Evolutionary conservation across 305 asterid species (phyloP), one percentile per base, ranked within the genome.

Genomic region (Fraxinus sp.): DNA sequence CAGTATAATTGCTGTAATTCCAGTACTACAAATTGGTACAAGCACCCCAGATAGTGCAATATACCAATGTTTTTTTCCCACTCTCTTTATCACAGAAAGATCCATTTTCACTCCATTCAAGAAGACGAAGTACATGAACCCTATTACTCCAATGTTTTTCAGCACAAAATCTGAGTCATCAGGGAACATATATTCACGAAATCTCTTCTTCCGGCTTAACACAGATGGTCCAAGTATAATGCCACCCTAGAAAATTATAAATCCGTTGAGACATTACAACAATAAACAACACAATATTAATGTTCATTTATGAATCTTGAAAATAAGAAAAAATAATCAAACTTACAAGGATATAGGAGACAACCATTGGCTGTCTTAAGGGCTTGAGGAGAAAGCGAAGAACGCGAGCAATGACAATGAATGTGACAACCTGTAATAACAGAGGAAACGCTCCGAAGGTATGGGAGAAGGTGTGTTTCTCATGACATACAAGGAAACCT

Each of bases 111-210:
- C 93, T 7, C 97, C 98, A 32, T 88, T 85, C 22, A 95, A 16
- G 78, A 93, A 95, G 2, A 95, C 93, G 85, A 90, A 93, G 81
- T 89, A 95, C 92, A 92, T 88, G 84, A 92, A 92, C 0, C 97
- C 98, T 1, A 93, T 3, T 1, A 90, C 20, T 57, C 91, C 98
- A 11, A 95, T 8, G 74, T 93, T 93, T 84, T 87, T 83, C 7
- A 90, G 35, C 78, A 89, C 87, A 83, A 78, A 90, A 1, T 64
- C 77, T 0, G 91, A 90, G 16, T 83, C 87, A 7, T 89, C 93
- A 0, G 97, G 90, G 87, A 91, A 93, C 83, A 95, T 7, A 39
- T 85, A 85, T 1, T 71, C 35, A 0, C 68, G 88, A 26, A 93
- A 91, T 22, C 41, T 89, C 82, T 86, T 82, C 80, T 35, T 90